These are phyloP conservation scores for Aphanomyces astaci DNA, from an alignment of 352 stramenopile genomes.

Conservation along the genomic window DNA sequence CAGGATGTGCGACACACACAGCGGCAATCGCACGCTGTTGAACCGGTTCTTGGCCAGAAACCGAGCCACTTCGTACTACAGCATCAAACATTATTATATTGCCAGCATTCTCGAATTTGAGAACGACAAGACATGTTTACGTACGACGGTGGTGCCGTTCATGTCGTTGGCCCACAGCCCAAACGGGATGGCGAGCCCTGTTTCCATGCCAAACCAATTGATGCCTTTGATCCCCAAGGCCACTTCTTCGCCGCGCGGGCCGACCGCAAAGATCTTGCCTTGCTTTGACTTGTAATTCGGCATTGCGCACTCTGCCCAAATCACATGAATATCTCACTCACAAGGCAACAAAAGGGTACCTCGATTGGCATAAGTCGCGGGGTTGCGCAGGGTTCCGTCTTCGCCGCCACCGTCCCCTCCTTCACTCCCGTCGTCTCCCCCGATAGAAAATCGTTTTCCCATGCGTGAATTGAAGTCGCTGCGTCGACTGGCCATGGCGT, in stretches of 20 bases:
- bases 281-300: slow-evolving; percentile 30
- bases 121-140: slow-evolving; percentile 14
- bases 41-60: slow-evolving; percentile 64
- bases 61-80: slow-evolving; percentile 44
- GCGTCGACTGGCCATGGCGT: background rate
- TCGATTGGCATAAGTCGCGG: background rate
- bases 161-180: slow-evolving; percentile 60
- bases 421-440: background rate
- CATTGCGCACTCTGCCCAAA: background rate
- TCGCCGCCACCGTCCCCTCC: background rate
- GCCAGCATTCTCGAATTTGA: too few species aligned
- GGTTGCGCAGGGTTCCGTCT: background rate
- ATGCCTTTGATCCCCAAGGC: slow-evolving; percentile 39
- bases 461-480: background rate
- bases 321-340: background rate
- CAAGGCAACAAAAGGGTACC: background rate
- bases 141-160: slow-evolving; percentile 45
- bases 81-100: too few species aligned
- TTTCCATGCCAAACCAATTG: slow-evolving; percentile 79
- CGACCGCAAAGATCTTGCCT: slow-evolving; percentile 25
- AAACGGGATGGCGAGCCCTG: slow-evolving; percentile 42
- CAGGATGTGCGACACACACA: slow-evolving; percentile 46
- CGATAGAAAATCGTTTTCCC: background rate
- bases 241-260: slow-evolving; percentile 16
- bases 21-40: slow-evolving; percentile 49